These are phyloP conservation scores for Alternaria incomplexa DNA, from an alignment of 2,329 filamentous ascomycete species.

Conservation along the genomic window DNA sequence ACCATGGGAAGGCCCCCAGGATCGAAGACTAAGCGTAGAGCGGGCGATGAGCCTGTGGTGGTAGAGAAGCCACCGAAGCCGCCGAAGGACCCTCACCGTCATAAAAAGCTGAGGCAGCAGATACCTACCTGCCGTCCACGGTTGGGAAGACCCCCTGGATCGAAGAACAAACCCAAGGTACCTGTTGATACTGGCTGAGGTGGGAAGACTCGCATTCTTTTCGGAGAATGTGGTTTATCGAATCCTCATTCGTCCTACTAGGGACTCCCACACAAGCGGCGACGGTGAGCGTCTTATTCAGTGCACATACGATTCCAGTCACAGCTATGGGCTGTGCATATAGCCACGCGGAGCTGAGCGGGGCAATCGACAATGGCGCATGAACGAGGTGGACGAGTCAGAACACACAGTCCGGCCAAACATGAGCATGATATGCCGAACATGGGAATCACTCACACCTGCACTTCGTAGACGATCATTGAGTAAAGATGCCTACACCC, in stretches of 20 bases:
- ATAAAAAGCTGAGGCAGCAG: not conserved
- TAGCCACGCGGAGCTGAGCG: not conserved
- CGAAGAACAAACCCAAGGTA: not conserved
- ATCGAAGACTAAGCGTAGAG: constrained; percentile 15
- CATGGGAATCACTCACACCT: not conserved
- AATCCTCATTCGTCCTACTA: not conserved
- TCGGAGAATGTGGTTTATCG: not conserved
- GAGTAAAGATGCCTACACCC: not conserved
- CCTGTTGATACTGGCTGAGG: not conserved
- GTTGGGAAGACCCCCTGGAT: not conserved
- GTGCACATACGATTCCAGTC: not conserved
- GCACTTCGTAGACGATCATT: not conserved
- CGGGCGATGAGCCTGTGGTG: not conserved
- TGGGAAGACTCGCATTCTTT: not conserved
- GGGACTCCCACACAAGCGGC: not conserved
- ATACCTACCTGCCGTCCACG: not conserved
- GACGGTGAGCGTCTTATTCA: not conserved
- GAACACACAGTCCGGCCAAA: not conserved
- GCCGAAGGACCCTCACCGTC: not conserved
- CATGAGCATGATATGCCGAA: not conserved
- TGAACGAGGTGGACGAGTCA: not conserved
- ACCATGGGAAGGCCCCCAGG: constrained; percentile 24
- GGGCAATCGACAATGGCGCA: not conserved
- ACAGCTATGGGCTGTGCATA: not conserved
- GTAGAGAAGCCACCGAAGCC: not conserved